phyloP scores from a whole-genome alignment of 2,329 filamentous ascomycete genomes.

The Daldinia sp. region DNA sequence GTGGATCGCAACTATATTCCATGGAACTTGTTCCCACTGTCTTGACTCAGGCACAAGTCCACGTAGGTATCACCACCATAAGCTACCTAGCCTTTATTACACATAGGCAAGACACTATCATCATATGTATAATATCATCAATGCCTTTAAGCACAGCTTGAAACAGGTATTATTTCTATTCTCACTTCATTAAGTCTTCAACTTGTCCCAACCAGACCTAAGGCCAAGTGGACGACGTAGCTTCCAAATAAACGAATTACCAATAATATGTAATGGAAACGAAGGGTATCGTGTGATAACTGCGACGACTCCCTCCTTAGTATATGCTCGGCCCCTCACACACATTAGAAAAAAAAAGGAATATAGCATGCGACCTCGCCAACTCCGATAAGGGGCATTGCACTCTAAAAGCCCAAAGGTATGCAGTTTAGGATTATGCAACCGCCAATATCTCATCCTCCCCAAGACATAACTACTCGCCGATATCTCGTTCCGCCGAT shows the following conservation, averaged over 20 bases:
- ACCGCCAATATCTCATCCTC: conserved; percentile 8
- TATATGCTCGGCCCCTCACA: conserved; percentile 19
- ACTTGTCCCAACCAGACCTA: background rate
- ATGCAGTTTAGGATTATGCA: conserved; percentile 5
- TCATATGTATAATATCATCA: too few relatives aligned
- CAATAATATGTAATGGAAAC: conserved; percentile 18
- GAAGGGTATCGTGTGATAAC: conserved; percentile 39
- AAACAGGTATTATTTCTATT: conserved; percentile 15
- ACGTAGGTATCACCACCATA: too few relatives aligned
- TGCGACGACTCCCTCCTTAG: conserved; percentile 23
- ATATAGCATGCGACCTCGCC: conserved; percentile 17
- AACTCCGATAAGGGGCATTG: conserved; percentile 8
- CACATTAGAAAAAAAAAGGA: conserved; percentile 1
- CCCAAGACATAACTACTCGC: conserved; percentile 19
- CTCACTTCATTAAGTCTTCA: background rate
- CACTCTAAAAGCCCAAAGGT: conserved; percentile 11
- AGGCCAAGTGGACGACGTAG: background rate
- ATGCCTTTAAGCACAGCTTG: background rate
- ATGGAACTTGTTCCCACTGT: too few relatives aligned
- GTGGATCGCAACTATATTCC: background rate
- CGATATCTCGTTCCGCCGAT: conserved; percentile 13
- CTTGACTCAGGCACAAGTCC: too few relatives aligned
- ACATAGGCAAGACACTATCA: too few relatives aligned
- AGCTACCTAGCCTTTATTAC: too few relatives aligned
- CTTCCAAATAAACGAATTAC: conserved; percentile 12